These are phyloP conservation scores for Monascus ruber DNA, from an alignment of 2,329 filamentous ascomycete species.

Conservation along the genomic window DNA sequence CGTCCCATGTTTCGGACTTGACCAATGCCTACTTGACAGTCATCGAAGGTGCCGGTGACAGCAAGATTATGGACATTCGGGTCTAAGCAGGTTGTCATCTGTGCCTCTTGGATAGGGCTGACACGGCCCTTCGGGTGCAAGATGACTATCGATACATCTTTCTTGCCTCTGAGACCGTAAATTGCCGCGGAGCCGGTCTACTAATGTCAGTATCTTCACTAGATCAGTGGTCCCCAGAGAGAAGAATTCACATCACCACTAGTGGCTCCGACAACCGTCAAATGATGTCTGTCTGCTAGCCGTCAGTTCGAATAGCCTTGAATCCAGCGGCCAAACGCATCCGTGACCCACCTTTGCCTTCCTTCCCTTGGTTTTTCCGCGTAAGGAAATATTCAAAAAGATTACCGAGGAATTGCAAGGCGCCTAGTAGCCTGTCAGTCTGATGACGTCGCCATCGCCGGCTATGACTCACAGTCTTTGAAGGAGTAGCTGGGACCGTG, in stretches of 20 bases:
- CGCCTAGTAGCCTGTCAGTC: constrained; percentile 37
- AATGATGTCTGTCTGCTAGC: constrained; percentile 53
- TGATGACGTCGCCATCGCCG: too few species aligned
- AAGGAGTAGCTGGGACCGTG: constrained; percentile 93
- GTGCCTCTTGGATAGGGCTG: constrained; percentile 83
- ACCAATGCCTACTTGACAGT: constrained; percentile 48
- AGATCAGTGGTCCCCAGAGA: too few species aligned
- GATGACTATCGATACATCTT: constrained; percentile 94
- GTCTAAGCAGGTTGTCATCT: constrained; percentile 93
- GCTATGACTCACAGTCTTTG: constrained; percentile 50
- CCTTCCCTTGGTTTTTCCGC: constrained; percentile 32
- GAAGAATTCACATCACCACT: constrained; percentile 46
- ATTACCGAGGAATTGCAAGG: constrained; percentile 90
- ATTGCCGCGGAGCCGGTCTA: constrained; percentile 84
- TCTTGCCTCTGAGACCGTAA: constrained; percentile 87
- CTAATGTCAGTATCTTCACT: too few species aligned
- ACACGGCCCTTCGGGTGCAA: constrained; percentile 85
- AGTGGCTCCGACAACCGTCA: constrained; percentile 79
- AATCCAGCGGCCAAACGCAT: too few species aligned
- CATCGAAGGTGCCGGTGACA: constrained; percentile 85
- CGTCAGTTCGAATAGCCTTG: too few species aligned
- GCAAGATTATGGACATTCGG: constrained; percentile 85
- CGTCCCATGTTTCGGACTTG: too few species aligned
- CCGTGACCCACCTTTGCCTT: constrained; percentile 18
- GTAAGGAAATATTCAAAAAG: constrained; percentile 49